These are phyloP conservation scores for Penicillium sp. DNA, from an alignment of 2,329 filamentous ascomycete species.

Conservation along the genomic window DNA sequence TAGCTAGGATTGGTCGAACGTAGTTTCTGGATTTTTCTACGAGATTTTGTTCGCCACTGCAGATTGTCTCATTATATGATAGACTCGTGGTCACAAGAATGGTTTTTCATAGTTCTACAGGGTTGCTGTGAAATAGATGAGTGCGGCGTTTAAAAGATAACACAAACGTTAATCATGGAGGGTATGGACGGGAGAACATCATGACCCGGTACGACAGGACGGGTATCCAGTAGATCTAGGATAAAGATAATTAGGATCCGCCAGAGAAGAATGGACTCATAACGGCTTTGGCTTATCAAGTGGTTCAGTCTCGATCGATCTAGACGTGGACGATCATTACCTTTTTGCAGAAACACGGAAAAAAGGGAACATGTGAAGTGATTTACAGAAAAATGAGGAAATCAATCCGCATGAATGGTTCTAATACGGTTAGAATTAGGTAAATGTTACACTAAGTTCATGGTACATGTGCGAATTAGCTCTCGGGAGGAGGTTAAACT, in stretches of 20 bases:
- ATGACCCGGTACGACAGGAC: background rate
- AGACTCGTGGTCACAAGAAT: background rate
- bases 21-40: background rate
- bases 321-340: background rate
- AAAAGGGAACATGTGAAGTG: background rate
- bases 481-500: background rate
- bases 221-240: background rate
- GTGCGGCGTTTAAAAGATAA: background rate
- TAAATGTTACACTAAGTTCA: background rate
- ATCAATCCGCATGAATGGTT: background rate
- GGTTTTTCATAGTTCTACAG: background rate
- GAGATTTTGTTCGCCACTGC: background rate
- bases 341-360: background rate
- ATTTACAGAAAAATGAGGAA: background rate
- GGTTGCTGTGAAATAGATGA: background rate
- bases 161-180: background rate
- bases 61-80: background rate
- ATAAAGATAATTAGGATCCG: background rate
- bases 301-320: background rate
- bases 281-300: background rate
- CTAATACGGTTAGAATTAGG: background rate
- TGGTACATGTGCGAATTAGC: background rate
- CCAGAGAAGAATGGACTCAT: background rate
- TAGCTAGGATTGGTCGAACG: constrained; percentile 1
- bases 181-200: background rate